Base-by-base conservation (phyloP, 352 stramenopile species). In the Thraustochytrium striatum region DNA sequence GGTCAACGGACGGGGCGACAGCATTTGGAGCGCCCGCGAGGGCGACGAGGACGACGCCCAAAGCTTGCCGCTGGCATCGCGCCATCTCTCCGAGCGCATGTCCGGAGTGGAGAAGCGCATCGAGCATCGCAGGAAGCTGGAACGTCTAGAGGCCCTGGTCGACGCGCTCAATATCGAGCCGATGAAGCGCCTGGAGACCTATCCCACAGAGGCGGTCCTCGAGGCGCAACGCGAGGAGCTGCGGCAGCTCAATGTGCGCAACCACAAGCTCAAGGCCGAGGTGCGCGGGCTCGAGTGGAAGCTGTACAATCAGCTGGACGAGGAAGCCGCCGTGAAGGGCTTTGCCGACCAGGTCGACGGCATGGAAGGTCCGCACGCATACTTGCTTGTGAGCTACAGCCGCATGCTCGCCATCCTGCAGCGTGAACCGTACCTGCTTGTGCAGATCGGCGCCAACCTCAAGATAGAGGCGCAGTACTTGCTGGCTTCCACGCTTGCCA, bases 321-420 rank as follows among this genome's bases (percentile, higher is more conserved):
- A 38, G n/a, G 32, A 30, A 5, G 65, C 44, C 8, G n/a, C 44
- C 16, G 16, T 55, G 25, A 16, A 55, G 47, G 47, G 25, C 16
- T 55, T 55, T 55, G 47, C 16, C 16, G 25, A 55, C 25, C 16
- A 16, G 47, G n/a, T n/a, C n/a, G 47, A 55, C 16, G 25, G 25
- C 25, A 16, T 55, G 16, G 47, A 55, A 55, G 47, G 47, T 25
- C 65, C 65, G 0, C 43, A 75, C 25, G 65, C 65, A 0, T 75
- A 75, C 50, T n/a, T 75, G 16, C 47, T 75, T 11, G 65, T 75
- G 21, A 75, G 65, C 65, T 75, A 75, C 3, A 75, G 65, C 47
- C 65, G 61, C 1, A 9, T 75, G 19, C 65, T 75, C 21, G 25
- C 44, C 5, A n/a, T 32, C 25, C 35, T 75, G 65, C 65, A 38